These are phyloP conservation scores for Leishmania amazonensis DNA, from an alignment of 208 protist species.

Conservation along the genomic window DNA sequence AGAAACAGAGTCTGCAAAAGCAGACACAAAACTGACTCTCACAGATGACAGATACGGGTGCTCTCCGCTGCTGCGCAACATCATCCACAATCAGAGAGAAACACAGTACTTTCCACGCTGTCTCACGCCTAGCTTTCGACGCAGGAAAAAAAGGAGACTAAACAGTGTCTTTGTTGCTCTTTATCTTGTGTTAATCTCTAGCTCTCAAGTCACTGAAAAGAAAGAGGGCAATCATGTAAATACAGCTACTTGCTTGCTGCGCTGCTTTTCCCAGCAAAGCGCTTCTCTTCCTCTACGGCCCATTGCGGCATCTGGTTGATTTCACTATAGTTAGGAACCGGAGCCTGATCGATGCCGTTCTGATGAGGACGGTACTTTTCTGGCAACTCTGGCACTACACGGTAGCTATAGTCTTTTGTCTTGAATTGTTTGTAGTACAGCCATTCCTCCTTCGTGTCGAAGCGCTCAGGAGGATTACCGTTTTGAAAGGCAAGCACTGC, in stretches of 20 bases:
- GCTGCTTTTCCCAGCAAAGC: conserved; percentile 39
- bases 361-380: conserved; percentile 93
- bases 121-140: background rate
- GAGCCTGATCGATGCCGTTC: conserved; percentile 88
- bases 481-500: conserved; percentile 87
- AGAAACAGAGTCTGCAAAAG: background rate
- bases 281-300: conserved; percentile 83
- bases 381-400: conserved; percentile 87
- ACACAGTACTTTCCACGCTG: background rate
- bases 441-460: conserved; percentile 92
- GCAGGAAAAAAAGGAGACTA: conserved; percentile 14
- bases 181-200: background rate
- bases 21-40: too few species aligned
- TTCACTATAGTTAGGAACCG: conserved; percentile 86
- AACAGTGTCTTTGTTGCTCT: conserved; percentile 7
- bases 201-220: background rate
- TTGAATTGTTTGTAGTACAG: conserved; percentile 93
- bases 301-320: conserved; percentile 91
- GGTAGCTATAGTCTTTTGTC: conserved; percentile 89
- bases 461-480: conserved; percentile 84
- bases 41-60: background rate
- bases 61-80: background rate
- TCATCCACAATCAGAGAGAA: background rate
- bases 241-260: conserved; percentile 4
- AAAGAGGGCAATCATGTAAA: background rate